Evolutionary conservation across 768 basidiomycete genomes (phyloP), one percentile per base, ranked within the genome.

Genomic region (Hericium erinaceus): DNA sequence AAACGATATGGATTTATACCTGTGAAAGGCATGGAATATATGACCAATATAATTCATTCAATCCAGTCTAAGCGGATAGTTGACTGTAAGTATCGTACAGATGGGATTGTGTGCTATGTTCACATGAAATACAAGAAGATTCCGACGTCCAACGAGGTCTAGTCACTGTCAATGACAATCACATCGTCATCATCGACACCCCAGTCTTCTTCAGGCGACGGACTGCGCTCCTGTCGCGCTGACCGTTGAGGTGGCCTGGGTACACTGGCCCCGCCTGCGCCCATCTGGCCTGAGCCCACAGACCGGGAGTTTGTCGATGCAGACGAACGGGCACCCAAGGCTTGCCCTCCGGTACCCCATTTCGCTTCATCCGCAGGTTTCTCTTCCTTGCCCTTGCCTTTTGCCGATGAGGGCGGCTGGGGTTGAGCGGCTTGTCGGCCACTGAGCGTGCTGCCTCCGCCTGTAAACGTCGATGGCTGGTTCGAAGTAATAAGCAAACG

Each of bases 151-250:
- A 15, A 2, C 44, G n/a, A 37, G n/a, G 16, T 7, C 56, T 65
- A 89, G 68, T 92, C 92, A 62, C 87, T 89, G 67, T 94, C 89
- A 67, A 92, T 85, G 69, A 84, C 85, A 58, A 93, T 91, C 48
- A 86, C 80, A 57, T 89, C 87, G 51, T 75, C 70, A 53, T 91
- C 89, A 60, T 88, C 87, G n/a, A 90, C 84, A 28, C 86, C 88
- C 77, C 81, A 91, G 65, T 89, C 89, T 13, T 58, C 55, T n/a
- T 67, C 66, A 38, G 85, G 89, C n/a, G 84, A 79, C 37, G 83
- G 88, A 67, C 82, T 87, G 60, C 61, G 63, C 64, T 75, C 74
- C 65, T 67, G 65, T 61, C 72, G 72, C 56, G 73, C 69, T 57
- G 69, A 57, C 57, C 73, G 72, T 52, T 66, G 72, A 0, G 79